These are phyloP conservation scores for Calonectria leucothoes DNA, from an alignment of 2,329 filamentous ascomycete species.

Conservation along the genomic window DNA sequence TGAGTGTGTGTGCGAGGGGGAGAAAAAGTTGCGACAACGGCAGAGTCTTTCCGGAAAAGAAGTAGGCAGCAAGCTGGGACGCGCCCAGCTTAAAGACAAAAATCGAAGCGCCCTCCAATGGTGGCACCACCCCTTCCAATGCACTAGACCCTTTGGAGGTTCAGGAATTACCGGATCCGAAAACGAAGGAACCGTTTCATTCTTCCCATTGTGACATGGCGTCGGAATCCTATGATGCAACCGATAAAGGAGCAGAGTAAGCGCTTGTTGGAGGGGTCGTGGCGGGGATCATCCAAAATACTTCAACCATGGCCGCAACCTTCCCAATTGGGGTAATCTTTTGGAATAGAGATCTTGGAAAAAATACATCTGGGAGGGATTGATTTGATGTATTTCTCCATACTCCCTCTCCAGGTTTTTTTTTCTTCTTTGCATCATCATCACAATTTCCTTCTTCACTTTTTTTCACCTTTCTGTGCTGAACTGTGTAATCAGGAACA, in stretches of 20 bases:
- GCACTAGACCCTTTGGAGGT: neutral
- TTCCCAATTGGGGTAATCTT: neutral
- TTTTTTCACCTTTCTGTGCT: too few relatives aligned
- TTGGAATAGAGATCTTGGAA: neutral
- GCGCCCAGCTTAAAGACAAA: too few relatives aligned
- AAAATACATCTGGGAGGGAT: neutral
- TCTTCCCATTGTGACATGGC: neutral
- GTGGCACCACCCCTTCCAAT: neutral
- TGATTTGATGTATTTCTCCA: neutral
- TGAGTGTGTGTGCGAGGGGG: neutral
- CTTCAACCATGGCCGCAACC: neutral
- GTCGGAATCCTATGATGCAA: neutral
- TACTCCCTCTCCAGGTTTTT: too few relatives aligned
- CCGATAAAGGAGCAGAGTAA: neutral
- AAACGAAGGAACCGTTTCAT: neutral
- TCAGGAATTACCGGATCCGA: neutral
- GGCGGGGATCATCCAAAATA: neutral
- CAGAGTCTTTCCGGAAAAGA: neutral
- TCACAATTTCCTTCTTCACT: too few relatives aligned
- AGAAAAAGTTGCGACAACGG: neutral
- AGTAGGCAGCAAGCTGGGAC: neutral
- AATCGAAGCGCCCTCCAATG: neutral
- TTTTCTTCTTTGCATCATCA: too few relatives aligned
- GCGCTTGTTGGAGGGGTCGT: neutral
- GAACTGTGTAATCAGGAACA: neutral